Base-by-base conservation (phyloP, 148 eudicot genomes). In the Camellia japonica region DNA sequence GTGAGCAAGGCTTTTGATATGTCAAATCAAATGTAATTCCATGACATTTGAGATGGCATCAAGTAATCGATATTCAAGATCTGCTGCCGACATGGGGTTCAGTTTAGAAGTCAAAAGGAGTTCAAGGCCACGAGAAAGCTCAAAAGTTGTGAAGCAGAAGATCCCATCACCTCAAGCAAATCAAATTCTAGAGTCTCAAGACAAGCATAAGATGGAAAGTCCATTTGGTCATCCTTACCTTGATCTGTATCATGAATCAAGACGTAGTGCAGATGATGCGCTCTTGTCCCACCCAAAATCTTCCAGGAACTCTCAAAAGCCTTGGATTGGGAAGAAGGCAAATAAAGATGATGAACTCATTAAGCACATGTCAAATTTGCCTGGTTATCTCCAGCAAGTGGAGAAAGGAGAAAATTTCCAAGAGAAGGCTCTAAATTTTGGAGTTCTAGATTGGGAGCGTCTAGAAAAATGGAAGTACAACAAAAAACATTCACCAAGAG, bases 371-470 rank as follows among this genome's bases (percentile, higher is more conserved):
- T 91, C 92, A 10, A 88, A 90, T 78, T 85, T 95, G 78, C 98
- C 98, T 30, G 88, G 88, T 67, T 95, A 85, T 90, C 98, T 95
- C 41, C 93, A 90, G 83, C 81, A 44, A 52, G 74, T 77, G 59
- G 87, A 87, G 69, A 91, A 82, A 68, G 91, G 86, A 78, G 88
- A 88, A 63, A 89, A 81, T 19, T 12, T 80, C 54, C 94, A 86
- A 71, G 97, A 80, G 71, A 95, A 87, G 63, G 89, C 89, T 65
- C 81, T 93, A 76, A 90, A 87, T 82, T 87, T 91, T 42, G 97
- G 97, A 16, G 98, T 95, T 80, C 92, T 93, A 87, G 97, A 93
- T 76, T 93, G 97, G 98, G 87, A 82, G 20, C 86, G 88, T 66
- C 83, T 95, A 44, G 96, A 93, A 84, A 82, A 83, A 51, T 95